phyloP scores from a whole-genome alignment of 23 red algal genomes.

The Gracilaria gracilis region DNA sequence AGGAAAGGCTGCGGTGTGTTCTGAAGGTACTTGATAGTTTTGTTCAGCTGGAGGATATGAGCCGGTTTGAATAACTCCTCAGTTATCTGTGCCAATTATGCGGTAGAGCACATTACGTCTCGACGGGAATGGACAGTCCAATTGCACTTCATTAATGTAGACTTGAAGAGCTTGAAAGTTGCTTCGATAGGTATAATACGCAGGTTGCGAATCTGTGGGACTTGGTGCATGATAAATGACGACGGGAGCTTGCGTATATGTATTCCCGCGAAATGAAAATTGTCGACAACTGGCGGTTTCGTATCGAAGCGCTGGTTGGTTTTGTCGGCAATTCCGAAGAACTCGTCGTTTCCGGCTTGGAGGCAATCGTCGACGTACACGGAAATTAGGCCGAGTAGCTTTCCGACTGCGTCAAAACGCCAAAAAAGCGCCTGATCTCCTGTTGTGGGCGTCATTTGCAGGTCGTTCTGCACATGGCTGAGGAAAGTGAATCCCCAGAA shows the following conservation, averaged over 20 bases:
- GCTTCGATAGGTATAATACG: neutral
- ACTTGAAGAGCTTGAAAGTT: neutral
- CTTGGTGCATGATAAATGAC: neutral
- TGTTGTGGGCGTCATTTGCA: too few relatives aligned
- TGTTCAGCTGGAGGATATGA: neutral
- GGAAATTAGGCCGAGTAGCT: neutral
- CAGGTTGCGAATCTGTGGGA: neutral
- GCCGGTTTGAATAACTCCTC: neutral
- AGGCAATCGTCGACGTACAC: neutral
- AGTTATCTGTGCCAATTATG: neutral
- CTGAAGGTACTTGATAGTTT: neutral
- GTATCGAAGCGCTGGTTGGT: neutral
- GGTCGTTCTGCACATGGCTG: too few relatives aligned
- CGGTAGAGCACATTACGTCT: neutral
- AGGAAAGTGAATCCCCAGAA: too few relatives aligned
- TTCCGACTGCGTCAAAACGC: too few relatives aligned
- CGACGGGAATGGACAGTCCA: conserved; percentile 6
- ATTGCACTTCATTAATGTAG: neutral
- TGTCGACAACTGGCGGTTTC: neutral
- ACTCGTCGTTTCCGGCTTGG: neutral
- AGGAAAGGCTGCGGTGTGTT: neutral
- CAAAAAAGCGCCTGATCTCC: too few relatives aligned
- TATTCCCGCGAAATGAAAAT: neutral
- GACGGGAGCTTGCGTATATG: neutral
- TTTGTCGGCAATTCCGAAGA: neutral